phyloP scores from a whole-genome alignment of 2,329 filamentous ascomycete species.

The Hypoxylon sp. region DNA sequence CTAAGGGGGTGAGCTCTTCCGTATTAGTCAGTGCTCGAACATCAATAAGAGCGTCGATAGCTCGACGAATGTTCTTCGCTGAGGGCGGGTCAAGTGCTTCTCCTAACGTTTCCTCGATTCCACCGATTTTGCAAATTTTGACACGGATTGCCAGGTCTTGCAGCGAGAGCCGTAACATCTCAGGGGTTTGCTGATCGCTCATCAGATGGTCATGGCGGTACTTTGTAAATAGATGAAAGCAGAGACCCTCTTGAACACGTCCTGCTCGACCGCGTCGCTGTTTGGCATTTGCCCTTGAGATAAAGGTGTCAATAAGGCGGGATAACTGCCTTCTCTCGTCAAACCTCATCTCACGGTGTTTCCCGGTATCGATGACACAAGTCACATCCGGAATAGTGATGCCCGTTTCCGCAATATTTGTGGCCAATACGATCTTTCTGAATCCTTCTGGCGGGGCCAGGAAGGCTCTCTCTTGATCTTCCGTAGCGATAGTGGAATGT shows the following conservation, averaged over 20 bases:
- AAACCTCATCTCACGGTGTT: conserved; percentile 97
- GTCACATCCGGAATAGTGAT: conserved; percentile 99
- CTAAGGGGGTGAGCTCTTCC: conserved; percentile 89
- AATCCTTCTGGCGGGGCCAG: conserved; percentile 82
- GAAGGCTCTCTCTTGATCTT: conserved; percentile 96
- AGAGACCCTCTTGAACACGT: conserved; percentile 93
- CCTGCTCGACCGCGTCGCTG: conserved; percentile 94
- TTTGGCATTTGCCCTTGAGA: conserved; percentile 94
- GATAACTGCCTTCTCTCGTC: conserved; percentile 94
- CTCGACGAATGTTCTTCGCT: conserved; percentile 90
- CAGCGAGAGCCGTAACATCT: conserved; percentile 92
- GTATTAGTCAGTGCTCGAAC: conserved; percentile 85
- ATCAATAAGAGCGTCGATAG: conserved; percentile 92
- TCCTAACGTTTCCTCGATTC: conserved; percentile 89
- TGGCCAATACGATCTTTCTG: conserved; percentile 94
- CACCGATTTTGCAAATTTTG: conserved; percentile 96
- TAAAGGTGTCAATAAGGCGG: conserved; percentile 91
- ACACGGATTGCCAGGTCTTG: conserved; percentile 96
- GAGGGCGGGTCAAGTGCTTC: conserved; percentile 92
- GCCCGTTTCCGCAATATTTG: conserved; percentile 98
- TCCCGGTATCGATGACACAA: conserved; percentile 95
- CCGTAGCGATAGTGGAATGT: conserved; percentile 94
- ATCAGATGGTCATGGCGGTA: conserved; percentile 87
- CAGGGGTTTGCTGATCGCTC: conserved; percentile 92
- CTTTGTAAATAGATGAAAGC: conserved; percentile 95